Conservation (phyloP, 1,284 basidiomycete genomes). For the Coriolopsis trogii region DNA sequence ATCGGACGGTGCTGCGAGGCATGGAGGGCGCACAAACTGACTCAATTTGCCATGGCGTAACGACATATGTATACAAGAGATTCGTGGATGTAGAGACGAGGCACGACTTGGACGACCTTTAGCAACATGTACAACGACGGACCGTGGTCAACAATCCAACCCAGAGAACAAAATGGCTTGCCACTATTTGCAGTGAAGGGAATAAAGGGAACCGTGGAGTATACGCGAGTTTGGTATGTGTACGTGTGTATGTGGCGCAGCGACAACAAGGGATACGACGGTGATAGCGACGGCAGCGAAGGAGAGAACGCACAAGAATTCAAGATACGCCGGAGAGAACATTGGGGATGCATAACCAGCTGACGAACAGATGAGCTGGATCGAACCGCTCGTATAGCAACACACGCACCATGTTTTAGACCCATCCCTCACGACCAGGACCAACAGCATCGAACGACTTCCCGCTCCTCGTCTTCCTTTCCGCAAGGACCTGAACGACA, state of each 20-base stretch:
- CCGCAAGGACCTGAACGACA: conserved; percentile 57
- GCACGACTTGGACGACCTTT: conserved; percentile 2
- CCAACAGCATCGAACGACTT: conserved; percentile 80
- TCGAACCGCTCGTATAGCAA: conserved; percentile 24
- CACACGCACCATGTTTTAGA: conserved; percentile 24
- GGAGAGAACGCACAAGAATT: conserved; percentile 4
- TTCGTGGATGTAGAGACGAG: conserved; percentile 9
- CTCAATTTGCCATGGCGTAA: conserved; percentile 5
- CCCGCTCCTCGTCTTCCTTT: conserved; percentile 74
- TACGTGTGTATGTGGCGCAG: neutral
- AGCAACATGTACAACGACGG: conserved; percentile 17
- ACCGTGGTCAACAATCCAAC: conserved; percentile 13
- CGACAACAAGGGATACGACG: neutral
- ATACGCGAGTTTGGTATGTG: conserved; percentile 17
- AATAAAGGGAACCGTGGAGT: conserved; percentile 17
- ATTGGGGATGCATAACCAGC: conserved; percentile 1
- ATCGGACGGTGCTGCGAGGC: neutral
- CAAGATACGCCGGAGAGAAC: conserved; percentile 14
- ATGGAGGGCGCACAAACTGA: conserved; percentile 1
- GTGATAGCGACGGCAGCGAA: neutral
- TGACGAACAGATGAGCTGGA: conserved; percentile 16
- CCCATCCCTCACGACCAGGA: conserved; percentile 54
- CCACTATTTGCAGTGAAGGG: conserved; percentile 11
- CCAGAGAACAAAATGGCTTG: conserved; percentile 12
- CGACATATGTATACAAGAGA: conserved; percentile 26